Conservation (phyloP, 208 protist genomes). For the Trypanosomatidae sp. region DNA sequence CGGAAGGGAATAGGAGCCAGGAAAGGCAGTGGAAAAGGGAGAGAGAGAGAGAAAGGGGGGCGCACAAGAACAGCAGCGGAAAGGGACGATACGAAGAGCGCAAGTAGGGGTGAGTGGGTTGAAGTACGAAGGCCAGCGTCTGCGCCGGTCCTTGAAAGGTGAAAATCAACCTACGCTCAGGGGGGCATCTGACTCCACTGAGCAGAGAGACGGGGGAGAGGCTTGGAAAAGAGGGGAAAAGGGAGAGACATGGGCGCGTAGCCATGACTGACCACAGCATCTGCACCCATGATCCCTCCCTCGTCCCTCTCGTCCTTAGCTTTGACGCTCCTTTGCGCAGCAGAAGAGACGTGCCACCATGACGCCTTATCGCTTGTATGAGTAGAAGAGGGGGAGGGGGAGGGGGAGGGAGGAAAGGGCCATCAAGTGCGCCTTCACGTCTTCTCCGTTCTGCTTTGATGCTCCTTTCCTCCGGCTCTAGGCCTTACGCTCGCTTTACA, state of each 20-base stretch:
- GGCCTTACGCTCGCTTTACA: background rate
- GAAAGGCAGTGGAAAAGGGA: background rate
- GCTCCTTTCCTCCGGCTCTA: background rate
- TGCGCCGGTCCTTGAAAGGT: background rate
- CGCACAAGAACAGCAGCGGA: too few relatives aligned
- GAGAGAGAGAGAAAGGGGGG: background rate
- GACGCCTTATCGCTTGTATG: background rate
- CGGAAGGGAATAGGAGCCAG: background rate
- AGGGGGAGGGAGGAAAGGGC: background rate
- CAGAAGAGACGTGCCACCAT: background rate
- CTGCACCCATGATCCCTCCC: background rate
- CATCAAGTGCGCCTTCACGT: background rate
- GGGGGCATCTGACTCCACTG: background rate
- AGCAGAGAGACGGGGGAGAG: background rate
- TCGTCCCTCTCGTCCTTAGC: background rate
- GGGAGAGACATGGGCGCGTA: background rate
- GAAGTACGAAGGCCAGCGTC: background rate
- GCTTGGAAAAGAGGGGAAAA: background rate
- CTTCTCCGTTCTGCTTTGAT: background rate
- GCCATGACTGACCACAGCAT: background rate
- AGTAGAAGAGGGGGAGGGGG: background rate
- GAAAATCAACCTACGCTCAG: background rate
- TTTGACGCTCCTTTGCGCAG: background rate
- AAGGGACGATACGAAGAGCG: background rate
- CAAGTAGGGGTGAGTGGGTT: background rate